phyloP scores from a whole-genome alignment of 202 grass and related monocot genomes.

The Sporobolus alterniflorus region DNA sequence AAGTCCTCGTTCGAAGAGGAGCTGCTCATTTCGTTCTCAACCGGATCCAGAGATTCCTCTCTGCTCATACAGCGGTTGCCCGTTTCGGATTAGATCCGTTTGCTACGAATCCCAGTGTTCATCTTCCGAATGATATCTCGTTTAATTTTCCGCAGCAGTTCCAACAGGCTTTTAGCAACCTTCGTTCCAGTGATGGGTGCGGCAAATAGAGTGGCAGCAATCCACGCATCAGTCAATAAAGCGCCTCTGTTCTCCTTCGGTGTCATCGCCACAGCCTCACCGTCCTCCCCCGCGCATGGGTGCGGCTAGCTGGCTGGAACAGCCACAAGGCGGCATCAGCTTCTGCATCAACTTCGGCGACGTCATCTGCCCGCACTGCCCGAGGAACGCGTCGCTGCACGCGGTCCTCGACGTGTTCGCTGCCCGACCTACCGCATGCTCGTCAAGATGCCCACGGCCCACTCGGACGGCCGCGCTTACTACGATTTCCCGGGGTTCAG shows the following conservation, averaged over 20 bases:
- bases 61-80: not conserved
- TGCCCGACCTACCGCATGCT: constrained; percentile 78
- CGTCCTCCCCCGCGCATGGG: constrained; percentile 80
- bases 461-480: constrained; percentile 37
- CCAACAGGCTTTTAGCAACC: not conserved
- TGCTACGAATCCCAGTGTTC: not conserved
- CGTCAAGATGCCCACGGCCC: constrained; percentile 62
- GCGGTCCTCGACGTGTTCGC: constrained; percentile 62
- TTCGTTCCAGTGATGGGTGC: constrained; percentile 36
- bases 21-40: not conserved
- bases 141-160: not conserved
- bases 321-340: constrained; percentile 40
- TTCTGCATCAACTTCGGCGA: constrained; percentile 86
- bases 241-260: constrained; percentile 76
- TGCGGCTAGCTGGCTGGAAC: constrained; percentile 67
- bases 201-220: constrained; percentile 40
- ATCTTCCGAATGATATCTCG: not conserved
- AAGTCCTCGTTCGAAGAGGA: not conserved
- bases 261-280: constrained; percentile 58
- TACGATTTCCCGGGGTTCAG: constrained; percentile 72
- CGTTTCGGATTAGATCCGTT: not conserved
- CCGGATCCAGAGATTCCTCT: not conserved
- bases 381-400: constrained; percentile 51
- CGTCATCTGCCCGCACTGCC: constrained; percentile 75
- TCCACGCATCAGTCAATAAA: constrained; percentile 32